Conservation (phyloP, 2,329 filamentous ascomycete genomes). For the Fusarium penzigii region DNA sequence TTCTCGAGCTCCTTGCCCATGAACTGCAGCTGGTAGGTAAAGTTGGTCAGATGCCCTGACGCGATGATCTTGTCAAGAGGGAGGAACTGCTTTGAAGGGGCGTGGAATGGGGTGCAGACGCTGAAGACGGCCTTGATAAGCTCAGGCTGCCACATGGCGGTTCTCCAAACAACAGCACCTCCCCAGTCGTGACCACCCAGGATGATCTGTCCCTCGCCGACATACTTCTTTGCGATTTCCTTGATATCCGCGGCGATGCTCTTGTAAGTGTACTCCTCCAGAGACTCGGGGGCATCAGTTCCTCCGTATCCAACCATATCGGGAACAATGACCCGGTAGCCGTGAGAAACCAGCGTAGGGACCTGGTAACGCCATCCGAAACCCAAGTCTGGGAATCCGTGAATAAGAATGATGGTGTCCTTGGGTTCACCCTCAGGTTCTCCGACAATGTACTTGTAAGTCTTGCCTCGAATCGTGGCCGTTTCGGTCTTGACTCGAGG, state of each 20-base stretch:
- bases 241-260: slow-evolving; percentile 73
- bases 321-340: slow-evolving; percentile 77
- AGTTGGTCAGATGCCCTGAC: slow-evolving; percentile 60
- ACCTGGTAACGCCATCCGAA: slow-evolving; percentile 92
- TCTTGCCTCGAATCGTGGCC: slow-evolving; percentile 65
- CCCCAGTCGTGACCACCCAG: slow-evolving; percentile 96
- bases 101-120: slow-evolving; percentile 74
- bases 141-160: slow-evolving; percentile 71
- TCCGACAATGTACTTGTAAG: slow-evolving; percentile 66
- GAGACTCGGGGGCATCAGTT: slow-evolving; percentile 66
- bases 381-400: slow-evolving; percentile 81
- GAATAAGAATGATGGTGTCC: slow-evolving; percentile 58
- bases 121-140: slow-evolving; percentile 75
- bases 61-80: slow-evolving; percentile 62
- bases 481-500: slow-evolving; percentile 65
- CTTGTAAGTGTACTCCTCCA: slow-evolving; percentile 69
- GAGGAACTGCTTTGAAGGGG: slow-evolving; percentile 54
- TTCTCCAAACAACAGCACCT: slow-evolving; percentile 73
- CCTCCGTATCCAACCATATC: slow-evolving; percentile 86
- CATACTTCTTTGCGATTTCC: slow-evolving; percentile 62
- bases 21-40: slow-evolving; percentile 84
- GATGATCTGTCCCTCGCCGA: slow-evolving; percentile 60
- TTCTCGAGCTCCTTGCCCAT: slow-evolving; percentile 66
- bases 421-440: slow-evolving; percentile 46
- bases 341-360: slow-evolving; percentile 69